Base-by-base conservation (phyloP, 768 basidiomycete species). In the Tephrocybe sp. region DNA sequence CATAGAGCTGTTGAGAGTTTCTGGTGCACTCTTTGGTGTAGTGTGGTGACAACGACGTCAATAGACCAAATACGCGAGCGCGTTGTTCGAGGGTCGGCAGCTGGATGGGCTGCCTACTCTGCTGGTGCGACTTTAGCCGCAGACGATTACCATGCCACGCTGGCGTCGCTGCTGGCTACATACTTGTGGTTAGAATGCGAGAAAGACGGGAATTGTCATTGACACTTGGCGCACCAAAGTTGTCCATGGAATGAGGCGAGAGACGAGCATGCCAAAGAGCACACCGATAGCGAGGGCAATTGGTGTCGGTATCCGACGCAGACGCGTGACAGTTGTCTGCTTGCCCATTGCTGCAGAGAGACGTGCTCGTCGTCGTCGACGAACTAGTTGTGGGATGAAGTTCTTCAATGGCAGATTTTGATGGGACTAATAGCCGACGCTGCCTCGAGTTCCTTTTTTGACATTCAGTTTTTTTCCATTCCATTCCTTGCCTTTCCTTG, bases 1-100 rank as follows among this genome's bases (percentile, higher is more conserved):
- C 74, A 66, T 98, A 99, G 27, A 91, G 74, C 6, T 86, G 82
- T 65, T 97, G 95, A 4, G 91, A 76, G 58, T 79, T 76, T 44
- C 90, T 82, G 7, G 90, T 91, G 70, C 94, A 98, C 69, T 94
- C 87, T 49, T 85, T 86, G 16, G 97, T 98, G 65, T 98, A 87
- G 63, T 97, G 92, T 0, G 93, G 84, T 0, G 92, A 84, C 40
- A 99, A 80, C 3, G 87, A 86, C 23, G 88, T 88, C 48, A 99
- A 77, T 45, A 97, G 79, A 48, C 92, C 84, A 29, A 98, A 79
- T 11, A 98, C 83, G 19, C 94, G 86, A 22, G 76, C 75, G 12
- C 97, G 86, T 67, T 98, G 93, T 38, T 87, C 84, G 11, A 86
- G 64, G 0, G 88, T 90, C 1, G 95, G 95, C 1, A 89, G 74